Percentiles rank a stretch among this genome's conserved stretches.
Conservation (phyloP, 192 early-diverging fungal species). For the Oehlia diaphana region DNA sequence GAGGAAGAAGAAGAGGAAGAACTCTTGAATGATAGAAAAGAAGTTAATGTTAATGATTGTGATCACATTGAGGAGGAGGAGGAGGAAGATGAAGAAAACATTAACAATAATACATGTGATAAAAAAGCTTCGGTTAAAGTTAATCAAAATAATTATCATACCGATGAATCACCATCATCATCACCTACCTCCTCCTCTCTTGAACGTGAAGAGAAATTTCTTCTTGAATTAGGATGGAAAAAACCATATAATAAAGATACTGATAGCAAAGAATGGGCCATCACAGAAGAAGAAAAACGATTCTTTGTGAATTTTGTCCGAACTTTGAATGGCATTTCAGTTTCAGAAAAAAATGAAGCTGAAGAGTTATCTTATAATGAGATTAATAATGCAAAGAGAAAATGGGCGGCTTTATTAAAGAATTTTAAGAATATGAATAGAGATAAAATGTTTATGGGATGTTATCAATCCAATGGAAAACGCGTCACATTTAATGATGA, state of each 20-base stretch:
- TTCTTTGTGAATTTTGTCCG: conserved; percentile 21
- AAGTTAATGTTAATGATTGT: background rate
- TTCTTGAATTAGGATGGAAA: conserved; percentile 23
- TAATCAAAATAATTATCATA: no score
- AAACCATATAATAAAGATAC: conserved; percentile 5
- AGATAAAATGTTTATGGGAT: background rate
- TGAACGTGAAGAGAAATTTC: conserved; percentile 21
- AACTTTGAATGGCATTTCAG: conserved; percentile 8
- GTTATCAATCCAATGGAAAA: background rate
- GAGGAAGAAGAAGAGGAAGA: background rate
- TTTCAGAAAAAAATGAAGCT: background rate
- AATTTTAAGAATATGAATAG: background rate
- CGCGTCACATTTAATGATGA: background rate
- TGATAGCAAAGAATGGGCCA: conserved; percentile 8
- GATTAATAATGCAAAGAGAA: conserved; percentile 17
- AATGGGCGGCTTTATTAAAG: conserved; percentile 5
- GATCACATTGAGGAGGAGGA: conserved; percentile 20
- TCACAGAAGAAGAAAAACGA: conserved; percentile 22
- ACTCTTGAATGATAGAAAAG: background rate
- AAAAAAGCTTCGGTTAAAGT: background rate
- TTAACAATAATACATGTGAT: background rate
- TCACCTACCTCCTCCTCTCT: conserved; percentile 3
- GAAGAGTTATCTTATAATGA: conserved; percentile 12
- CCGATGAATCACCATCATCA: background rate
- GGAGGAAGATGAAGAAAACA: background rate